These are phyloP conservation scores for Xylaria sp. DNA, from an alignment of 495 filamentous ascomycete species.

Conservation along the genomic window DNA sequence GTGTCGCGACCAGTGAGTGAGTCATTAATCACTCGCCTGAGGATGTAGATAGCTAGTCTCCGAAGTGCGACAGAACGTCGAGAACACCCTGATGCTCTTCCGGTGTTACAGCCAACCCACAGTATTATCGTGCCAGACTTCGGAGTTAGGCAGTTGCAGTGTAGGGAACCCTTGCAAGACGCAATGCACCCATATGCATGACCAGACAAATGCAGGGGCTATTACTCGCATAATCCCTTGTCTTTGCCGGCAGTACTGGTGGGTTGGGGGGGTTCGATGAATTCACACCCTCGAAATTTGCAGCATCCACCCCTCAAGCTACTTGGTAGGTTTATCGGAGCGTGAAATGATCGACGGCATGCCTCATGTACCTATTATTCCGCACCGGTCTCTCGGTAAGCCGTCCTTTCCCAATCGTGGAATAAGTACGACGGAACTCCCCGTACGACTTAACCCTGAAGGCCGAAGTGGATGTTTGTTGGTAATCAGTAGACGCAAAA, in stretches of 20 bases:
- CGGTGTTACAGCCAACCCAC: slow-evolving; percentile 14
- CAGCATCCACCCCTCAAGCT: slow-evolving; percentile 21
- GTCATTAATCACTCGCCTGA: background rate
- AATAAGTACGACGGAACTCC: background rate
- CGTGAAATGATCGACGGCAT: slow-evolving; percentile 15
- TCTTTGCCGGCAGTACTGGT: slow-evolving; percentile 10
- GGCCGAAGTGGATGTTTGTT: slow-evolving; percentile 3
- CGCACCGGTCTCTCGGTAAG: slow-evolving; percentile 15
- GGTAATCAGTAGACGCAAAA: background rate
- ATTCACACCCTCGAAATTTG: slow-evolving; percentile 7
- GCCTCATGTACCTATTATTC: slow-evolving; percentile 20
- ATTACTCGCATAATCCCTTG: slow-evolving; percentile 24
- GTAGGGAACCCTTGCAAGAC: slow-evolving; percentile 20
- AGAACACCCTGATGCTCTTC: slow-evolving; percentile 12
- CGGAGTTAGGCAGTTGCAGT: slow-evolving; percentile 17
- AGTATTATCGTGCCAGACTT: slow-evolving; percentile 26
- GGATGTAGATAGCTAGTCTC: background rate
- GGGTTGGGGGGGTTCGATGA: slow-evolving; percentile 21
- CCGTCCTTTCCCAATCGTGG: background rate
- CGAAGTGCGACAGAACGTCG: slow-evolving; percentile 6
- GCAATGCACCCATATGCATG: slow-evolving; percentile 21
- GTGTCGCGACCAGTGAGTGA: background rate
- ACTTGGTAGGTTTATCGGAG: slow-evolving; percentile 7
- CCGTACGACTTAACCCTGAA: background rate
- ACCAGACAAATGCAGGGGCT: slow-evolving; percentile 24